Base-by-base conservation (phyloP, 1,284 basidiomycete species). In the Entoloma clypeatum region DNA sequence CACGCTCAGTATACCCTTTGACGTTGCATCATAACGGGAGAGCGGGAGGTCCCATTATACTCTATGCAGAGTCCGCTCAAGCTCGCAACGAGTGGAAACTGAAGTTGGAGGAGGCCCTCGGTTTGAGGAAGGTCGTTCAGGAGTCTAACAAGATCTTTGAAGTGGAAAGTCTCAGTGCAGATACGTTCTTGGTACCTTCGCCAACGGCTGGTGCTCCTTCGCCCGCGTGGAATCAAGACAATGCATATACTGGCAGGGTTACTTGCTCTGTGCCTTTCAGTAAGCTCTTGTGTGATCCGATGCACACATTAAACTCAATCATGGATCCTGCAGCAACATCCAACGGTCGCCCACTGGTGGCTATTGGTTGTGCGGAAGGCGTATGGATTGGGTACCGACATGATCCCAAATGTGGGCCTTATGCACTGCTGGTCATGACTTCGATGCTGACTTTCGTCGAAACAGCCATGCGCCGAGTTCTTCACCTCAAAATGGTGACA, bases 321-420 rank as follows among this genome's bases (percentile, higher is more conserved):
- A 44, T 21, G 8, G 39, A 21, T 34, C 1, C 5, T 49, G 5
- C 48, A 92, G 89, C 77, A 45, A 93, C 92, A 2, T 72, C 79
- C 4, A 92, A 97, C 59, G 82, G 87, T 4, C 79, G 91, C 31
- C 77, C 79, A 2, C 72, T 98, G n/a, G 85, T 97, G 13, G 92
- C 94, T 0, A 85, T 97, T 51, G 94, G 94, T 14, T 96, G 93
- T 61, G 84, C 89, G 0, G 92, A 97, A 56, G 95, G 95, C 24
- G 90, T 98, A 2, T 98, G 92, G 91, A 95, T 98, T 50, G 95
- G 94, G 0, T 84, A 95, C 62, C 77, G 90, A 22, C 86, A 90
- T 54, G 86, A 95, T 58, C 83, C 92, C 0, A 68, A 74, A 59
- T 94, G 87, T 88, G 61, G 57, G 85, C n/a, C 56, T 11, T 35